These are phyloP conservation scores for Hemileccinum impolitum DNA, from an alignment of 768 basidiomycete genomes.

Conservation along the genomic window DNA sequence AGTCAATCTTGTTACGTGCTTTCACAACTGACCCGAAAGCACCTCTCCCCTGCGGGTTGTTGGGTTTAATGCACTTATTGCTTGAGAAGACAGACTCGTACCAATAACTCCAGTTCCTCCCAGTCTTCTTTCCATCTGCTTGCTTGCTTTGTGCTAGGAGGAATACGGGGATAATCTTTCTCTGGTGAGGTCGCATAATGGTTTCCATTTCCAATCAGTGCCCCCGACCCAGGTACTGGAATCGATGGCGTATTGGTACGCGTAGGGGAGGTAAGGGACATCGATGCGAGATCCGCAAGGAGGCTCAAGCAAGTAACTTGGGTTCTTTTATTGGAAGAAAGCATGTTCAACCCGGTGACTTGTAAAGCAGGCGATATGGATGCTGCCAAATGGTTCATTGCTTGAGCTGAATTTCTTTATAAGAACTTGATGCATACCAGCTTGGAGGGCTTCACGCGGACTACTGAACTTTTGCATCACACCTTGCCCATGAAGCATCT, in stretches of 20 bases:
- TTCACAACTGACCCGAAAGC: slow-evolving; percentile 95
- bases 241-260: slow-evolving; percentile 18
- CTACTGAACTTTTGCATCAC: slow-evolving; percentile 54
- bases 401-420: not conserved
- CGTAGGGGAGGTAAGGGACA: slow-evolving; percentile 27
- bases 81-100: slow-evolving; percentile 21
- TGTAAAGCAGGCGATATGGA: slow-evolving; percentile 51
- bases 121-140: slow-evolving; percentile 93
- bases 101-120: slow-evolving; percentile 87
- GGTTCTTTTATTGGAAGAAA: slow-evolving; percentile 53
- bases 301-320: slow-evolving; percentile 55
- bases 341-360: slow-evolving; percentile 55
- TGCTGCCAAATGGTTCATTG: slow-evolving; percentile 34
- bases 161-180: slow-evolving; percentile 53
- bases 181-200: slow-evolving; percentile 55
- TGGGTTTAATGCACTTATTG: not conserved
- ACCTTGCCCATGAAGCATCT: slow-evolving; percentile 82
- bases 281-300: slow-evolving; percentile 54
- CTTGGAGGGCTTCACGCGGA: slow-evolving; percentile 54
- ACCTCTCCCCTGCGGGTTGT: slow-evolving; percentile 65
- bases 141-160: slow-evolving; percentile 42
- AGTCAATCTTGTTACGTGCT: slow-evolving; percentile 85
- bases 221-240: slow-evolving; percentile 34
- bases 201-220: slow-evolving; percentile 44
- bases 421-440: slow-evolving; percentile 38